These are phyloP conservation scores for Cydonia oblonga DNA, from an alignment of 331 rosid species.

Conservation along the genomic window DNA sequence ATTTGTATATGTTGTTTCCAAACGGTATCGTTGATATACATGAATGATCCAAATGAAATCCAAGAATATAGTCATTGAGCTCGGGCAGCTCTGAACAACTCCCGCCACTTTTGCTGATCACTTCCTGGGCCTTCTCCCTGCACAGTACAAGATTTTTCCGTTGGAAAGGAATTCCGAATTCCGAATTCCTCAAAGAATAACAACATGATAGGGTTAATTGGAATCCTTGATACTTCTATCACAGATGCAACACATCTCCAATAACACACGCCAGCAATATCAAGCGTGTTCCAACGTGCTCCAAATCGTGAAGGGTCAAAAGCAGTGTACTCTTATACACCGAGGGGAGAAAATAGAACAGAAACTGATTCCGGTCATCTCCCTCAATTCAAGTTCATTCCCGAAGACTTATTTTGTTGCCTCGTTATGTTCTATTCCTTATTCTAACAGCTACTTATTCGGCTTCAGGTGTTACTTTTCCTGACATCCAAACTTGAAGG, in stretches of 20 bases:
- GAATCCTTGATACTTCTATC: not conserved
- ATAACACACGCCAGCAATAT: not conserved
- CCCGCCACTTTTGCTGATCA: slow-evolving; percentile 60
- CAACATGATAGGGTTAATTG: no score
- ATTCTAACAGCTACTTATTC: not conserved
- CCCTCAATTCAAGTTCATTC: not conserved
- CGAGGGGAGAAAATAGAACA: no score
- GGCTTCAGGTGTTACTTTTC: not conserved
- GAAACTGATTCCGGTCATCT: not conserved
- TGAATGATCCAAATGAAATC: not conserved
- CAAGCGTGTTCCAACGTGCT: not conserved
- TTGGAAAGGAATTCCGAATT: not conserved
- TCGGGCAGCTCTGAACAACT: slow-evolving; percentile 45
- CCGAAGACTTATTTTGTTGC: not conserved
- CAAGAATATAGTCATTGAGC: slow-evolving; percentile 1
- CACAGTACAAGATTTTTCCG: not conserved
- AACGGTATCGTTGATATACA: not conserved
- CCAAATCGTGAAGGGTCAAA: not conserved
- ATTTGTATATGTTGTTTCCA: not conserved
- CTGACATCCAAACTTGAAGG: no score
- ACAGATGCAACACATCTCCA: not conserved
- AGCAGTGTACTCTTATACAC: not conserved
- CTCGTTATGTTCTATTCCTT: not conserved
- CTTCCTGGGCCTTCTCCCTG: slow-evolving; percentile 92
- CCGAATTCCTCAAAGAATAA: no score